Evolutionary conservation across 768 basidiomycete genomes (phyloP).

Genomic region (Trametes villosa): DNA sequence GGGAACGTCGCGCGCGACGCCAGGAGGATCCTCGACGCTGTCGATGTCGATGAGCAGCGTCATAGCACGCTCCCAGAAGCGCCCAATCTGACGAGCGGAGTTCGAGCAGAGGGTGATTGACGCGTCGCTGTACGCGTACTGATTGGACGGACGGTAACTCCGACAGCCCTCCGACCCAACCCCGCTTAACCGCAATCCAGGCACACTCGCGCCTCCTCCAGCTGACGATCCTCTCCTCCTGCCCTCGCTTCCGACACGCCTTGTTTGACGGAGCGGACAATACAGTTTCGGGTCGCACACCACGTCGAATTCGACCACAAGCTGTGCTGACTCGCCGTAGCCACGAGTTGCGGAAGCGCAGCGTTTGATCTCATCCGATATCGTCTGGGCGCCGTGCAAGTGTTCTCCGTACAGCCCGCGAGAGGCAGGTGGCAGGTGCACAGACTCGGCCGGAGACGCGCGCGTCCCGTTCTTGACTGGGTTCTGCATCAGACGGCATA

Average conservation of each 20-base stretch:
- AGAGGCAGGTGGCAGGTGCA: too few relatives aligned
- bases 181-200: not conserved
- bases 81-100: too few relatives aligned
- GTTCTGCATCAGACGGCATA: not conserved
- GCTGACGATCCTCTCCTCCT: not conserved
- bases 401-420: not conserved
- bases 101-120: not conserved
- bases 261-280: not conserved
- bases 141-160: constrained; percentile 13
- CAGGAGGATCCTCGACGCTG: not conserved
- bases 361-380: constrained; percentile 13
- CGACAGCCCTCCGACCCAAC: not conserved
- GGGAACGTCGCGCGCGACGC: not conserved
- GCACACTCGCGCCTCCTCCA: not conserved
- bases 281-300: not conserved
- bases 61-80: too few relatives aligned
- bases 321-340: not conserved
- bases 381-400: not conserved
- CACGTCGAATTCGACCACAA: not conserved
- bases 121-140: constrained; percentile 6
- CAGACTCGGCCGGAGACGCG: not conserved
- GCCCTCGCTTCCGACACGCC: not conserved
- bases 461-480: not conserved
- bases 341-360: not conserved
- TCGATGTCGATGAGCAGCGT: not conserved